A percentile compares a stretch with the other conserved stretches of the same genome.
phyloP scores from a whole-genome alignment of 768 basidiomycete species.

The Tricholoma matsutake region DNA sequence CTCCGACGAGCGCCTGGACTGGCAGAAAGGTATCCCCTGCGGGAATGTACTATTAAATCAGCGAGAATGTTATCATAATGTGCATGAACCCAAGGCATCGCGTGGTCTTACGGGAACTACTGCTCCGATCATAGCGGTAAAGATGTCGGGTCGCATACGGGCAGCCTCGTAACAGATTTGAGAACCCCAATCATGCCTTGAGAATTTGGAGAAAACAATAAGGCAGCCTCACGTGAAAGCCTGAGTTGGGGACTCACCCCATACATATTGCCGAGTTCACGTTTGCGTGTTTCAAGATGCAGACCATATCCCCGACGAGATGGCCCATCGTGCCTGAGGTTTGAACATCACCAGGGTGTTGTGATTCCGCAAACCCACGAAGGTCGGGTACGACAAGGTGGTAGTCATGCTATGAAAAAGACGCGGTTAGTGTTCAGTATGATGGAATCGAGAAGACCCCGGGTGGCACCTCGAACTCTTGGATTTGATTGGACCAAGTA shows the following conservation, averaged over 20 bases:
- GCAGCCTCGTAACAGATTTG: constrained; percentile 67
- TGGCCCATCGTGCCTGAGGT: constrained; percentile 60
- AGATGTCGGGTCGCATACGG: constrained; percentile 61
- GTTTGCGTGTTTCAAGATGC: constrained; percentile 52
- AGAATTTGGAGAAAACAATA: not conserved
- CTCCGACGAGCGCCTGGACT: constrained; percentile 33
- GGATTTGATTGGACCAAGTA: constrained; percentile 69
- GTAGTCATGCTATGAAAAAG: constrained; percentile 47
- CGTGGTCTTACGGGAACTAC: constrained; percentile 53
- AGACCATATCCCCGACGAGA: constrained; percentile 58
- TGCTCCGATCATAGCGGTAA: constrained; percentile 54
- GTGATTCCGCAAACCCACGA: constrained; percentile 69
- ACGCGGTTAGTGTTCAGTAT: not conserved
- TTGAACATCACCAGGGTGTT: constrained; percentile 59
- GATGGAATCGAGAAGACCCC: not conserved
- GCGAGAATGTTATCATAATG: not conserved
- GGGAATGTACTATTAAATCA: constrained; percentile 53
- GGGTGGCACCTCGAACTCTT: constrained; percentile 53
- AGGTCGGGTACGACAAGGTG: constrained; percentile 59
- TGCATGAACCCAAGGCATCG: not conserved
- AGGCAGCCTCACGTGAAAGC: not conserved
- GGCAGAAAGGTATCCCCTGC: constrained; percentile 46
- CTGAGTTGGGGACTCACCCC: constrained; percentile 41
- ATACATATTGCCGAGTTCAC: constrained; percentile 54
- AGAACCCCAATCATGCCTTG: constrained; percentile 76